Conservation (phyloP, 192 early-diverging fungal genomes). For the Thamnidium elegans region DNA sequence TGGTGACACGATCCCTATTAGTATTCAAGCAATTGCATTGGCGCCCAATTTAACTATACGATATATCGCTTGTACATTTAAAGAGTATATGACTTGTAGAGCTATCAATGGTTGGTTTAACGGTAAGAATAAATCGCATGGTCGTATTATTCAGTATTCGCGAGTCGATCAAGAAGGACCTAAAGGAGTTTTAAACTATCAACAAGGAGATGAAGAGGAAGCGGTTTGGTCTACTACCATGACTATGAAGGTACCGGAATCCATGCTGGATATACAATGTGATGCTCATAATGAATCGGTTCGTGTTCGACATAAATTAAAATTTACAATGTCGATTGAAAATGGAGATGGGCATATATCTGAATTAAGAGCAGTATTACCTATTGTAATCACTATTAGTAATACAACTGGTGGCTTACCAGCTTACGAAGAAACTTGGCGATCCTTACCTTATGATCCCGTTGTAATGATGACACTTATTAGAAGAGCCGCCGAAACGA, state of each 20-base stretch:
- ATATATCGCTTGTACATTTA: slow-evolving; percentile 44
- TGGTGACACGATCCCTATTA: slow-evolving; percentile 47
- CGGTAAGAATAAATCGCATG: slow-evolving; percentile 11
- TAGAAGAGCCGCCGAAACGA: too few relatives aligned
- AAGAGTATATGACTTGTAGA: slow-evolving; percentile 52
- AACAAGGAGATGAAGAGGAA: background rate
- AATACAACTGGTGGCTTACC: slow-evolving; percentile 16
- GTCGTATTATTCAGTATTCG: background rate
- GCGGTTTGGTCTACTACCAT: slow-evolving; percentile 12
- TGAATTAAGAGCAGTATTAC: slow-evolving; percentile 34
- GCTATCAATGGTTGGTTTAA: slow-evolving; percentile 15
- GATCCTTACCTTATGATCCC: slow-evolving; percentile 28
- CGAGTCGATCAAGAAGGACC: slow-evolving; percentile 4
- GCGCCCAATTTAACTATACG: slow-evolving; percentile 39
- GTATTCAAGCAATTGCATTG: slow-evolving; percentile 43
- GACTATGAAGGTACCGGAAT: slow-evolving; percentile 13
- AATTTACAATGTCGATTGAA: slow-evolving; percentile 29
- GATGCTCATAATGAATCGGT: slow-evolving; percentile 33
- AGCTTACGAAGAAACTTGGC: slow-evolving; percentile 30
- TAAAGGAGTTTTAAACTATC: background rate
- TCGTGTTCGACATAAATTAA: slow-evolving; percentile 32
- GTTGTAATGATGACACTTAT: slow-evolving; percentile 10
- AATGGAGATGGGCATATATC: slow-evolving; percentile 22
- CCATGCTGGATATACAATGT: slow-evolving; percentile 16
- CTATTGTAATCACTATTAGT: slow-evolving; percentile 25